These are phyloP conservation scores for Mortierella sp. DNA, from an alignment of 371 early-diverging fungal species.

Conservation along the genomic window DNA sequence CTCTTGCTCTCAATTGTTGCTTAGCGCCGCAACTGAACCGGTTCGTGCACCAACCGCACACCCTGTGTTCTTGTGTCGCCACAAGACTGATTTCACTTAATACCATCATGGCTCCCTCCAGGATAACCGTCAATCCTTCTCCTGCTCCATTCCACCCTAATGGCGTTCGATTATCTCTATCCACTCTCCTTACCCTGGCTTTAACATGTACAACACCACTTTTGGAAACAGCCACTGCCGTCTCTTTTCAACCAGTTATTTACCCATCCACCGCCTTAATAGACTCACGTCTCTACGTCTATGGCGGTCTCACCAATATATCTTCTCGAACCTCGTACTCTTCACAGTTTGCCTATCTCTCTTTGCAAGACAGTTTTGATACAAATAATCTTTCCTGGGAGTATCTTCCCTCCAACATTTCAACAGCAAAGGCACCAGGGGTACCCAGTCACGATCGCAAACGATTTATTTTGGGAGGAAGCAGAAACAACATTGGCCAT, in stretches of 20 bases:
- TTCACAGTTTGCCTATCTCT: slow-evolving; percentile 32
- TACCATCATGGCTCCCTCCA: slow-evolving; percentile 4
- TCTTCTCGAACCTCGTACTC: slow-evolving; percentile 18
- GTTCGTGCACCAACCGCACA: too few species aligned
- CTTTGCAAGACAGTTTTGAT: slow-evolving; percentile 26
- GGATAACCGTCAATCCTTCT: slow-evolving; percentile 5
- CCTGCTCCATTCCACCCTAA: not conserved
- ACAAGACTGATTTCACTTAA: not conserved
- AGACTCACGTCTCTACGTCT: slow-evolving; percentile 31
- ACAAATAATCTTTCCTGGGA: slow-evolving; percentile 35
- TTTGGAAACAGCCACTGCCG: not conserved
- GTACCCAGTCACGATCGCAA: slow-evolving; percentile 18
- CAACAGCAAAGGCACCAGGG: slow-evolving; percentile 31
- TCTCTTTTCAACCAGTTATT: slow-evolving; percentile 29
- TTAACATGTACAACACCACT: not conserved
- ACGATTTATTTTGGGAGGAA: slow-evolving; percentile 36
- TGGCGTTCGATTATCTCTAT: not conserved
- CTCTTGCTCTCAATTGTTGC: slow-evolving; percentile 3
- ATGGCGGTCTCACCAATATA: slow-evolving; percentile 36
- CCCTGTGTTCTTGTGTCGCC: too few species aligned
- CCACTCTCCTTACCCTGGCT: slow-evolving; percentile 4
- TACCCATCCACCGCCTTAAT: slow-evolving; percentile 36
- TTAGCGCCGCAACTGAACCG: too few species aligned
- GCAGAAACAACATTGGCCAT: slow-evolving; percentile 26
- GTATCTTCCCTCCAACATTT: slow-evolving; percentile 17